Conservation (phyloP, 345 rosid species). For the Melastoma malabathricum region DNA sequence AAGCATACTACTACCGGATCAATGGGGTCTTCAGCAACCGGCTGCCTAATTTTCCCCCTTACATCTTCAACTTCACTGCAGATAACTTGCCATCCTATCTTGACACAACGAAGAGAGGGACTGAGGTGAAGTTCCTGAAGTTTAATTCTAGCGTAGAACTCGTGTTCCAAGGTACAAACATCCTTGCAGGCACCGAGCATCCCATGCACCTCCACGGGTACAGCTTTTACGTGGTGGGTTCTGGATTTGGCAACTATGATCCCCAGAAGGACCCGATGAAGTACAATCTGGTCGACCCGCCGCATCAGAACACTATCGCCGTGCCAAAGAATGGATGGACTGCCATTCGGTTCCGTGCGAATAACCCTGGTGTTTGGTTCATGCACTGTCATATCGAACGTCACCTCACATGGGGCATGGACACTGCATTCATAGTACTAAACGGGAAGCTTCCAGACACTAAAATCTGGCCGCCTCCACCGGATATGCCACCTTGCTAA, state of each 20-base stretch:
- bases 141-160: constrained; percentile 14
- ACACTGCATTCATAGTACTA: constrained; percentile 15
- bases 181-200: constrained; percentile 13
- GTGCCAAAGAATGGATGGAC: constrained; percentile 25
- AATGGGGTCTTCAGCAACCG: constrained; percentile 11
- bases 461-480: constrained; percentile 16
- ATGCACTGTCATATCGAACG: constrained; percentile 31
- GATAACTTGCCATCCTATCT: constrained; percentile 8
- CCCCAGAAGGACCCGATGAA: constrained; percentile 9
- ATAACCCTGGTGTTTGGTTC: constrained; percentile 30
- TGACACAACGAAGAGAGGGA: constrained; percentile 8
- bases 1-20: constrained; percentile 26
- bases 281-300: constrained; percentile 21
- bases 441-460: constrained; percentile 9
- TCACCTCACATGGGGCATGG: constrained; percentile 28
- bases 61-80: constrained; percentile 11
- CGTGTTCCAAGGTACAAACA: constrained; percentile 21
- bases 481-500: constrained; percentile 25
- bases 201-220: constrained; percentile 24
- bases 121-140: constrained; percentile 10
- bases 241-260: constrained; percentile 16
- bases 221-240: constrained; percentile 19
- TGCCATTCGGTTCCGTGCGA: constrained; percentile 18
- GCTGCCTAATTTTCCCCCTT: constrained; percentile 13
- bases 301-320: constrained; percentile 12